Percentiles rank a stretch among this genome's conserved stretches.
Conservation (phyloP, 192 early-diverging fungal genomes). For the Haplosporangium gracile region DNA sequence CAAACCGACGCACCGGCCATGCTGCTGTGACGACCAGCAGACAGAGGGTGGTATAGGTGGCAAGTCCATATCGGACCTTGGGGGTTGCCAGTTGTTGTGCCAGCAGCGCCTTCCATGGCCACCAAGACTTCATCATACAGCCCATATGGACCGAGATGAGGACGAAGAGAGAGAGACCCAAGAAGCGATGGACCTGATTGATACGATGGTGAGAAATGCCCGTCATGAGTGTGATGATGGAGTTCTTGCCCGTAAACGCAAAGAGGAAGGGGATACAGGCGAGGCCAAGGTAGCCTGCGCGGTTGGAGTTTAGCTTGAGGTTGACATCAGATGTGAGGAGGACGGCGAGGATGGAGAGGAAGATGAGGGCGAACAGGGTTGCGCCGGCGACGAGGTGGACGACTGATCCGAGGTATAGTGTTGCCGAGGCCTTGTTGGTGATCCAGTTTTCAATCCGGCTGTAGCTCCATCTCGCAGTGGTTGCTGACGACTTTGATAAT, state of each 20-base stretch:
- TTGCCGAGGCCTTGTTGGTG: slow-evolving; percentile 60
- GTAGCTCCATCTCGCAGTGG: slow-evolving; percentile 26
- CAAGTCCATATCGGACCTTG: slow-evolving; percentile 65
- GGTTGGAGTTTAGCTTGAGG: slow-evolving; percentile 61
- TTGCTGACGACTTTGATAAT: background rate
- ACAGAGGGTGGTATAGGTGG: slow-evolving; percentile 58
- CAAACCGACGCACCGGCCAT: slow-evolving; percentile 61
- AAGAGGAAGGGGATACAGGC: slow-evolving; percentile 64
- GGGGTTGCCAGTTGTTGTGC: slow-evolving; percentile 29
- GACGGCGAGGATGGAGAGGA: slow-evolving; percentile 46
- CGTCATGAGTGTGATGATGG: slow-evolving; percentile 54
- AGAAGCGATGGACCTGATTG: slow-evolving; percentile 60
- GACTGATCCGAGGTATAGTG: slow-evolving; percentile 34
- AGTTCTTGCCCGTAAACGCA: slow-evolving; percentile 65
- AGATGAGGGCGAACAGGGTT: slow-evolving; percentile 50
- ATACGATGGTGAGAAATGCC: slow-evolving; percentile 62
- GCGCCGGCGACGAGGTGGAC: slow-evolving; percentile 56
- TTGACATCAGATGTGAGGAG: slow-evolving; percentile 53
- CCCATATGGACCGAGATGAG: slow-evolving; percentile 65
- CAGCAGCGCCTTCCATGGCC: slow-evolving; percentile 37
- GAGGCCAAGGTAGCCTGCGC: slow-evolving; percentile 62
- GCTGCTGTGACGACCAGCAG: slow-evolving; percentile 64
- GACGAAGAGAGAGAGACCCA: slow-evolving; percentile 55
- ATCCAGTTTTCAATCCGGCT: slow-evolving; percentile 47
- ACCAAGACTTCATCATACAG: slow-evolving; percentile 59